Base-by-base conservation (phyloP, 768 basidiomycete species). In the Phylloporus rhodoxanthus region DNA sequence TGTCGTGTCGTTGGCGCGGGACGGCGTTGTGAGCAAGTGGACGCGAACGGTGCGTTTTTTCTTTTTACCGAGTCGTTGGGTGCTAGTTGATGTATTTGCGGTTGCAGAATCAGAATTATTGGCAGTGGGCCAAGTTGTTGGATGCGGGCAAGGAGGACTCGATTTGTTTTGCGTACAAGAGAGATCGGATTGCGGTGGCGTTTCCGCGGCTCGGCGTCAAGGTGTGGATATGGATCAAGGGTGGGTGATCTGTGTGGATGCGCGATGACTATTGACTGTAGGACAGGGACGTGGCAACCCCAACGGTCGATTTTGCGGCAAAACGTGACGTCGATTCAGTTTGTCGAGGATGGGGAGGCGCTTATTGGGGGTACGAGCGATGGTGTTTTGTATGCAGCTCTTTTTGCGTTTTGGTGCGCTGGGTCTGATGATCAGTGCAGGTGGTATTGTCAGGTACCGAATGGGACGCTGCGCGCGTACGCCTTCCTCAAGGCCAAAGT, bases 341-440 rank as follows among this genome's bases (percentile, higher is more conserved):
- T 87, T 58, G 71, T 84, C 8, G 76, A 81, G 20, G 79, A 79
- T 28, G 85, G 85, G 0, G 72, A 73, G 32, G 81, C 79, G 42
- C 67, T 87, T 39, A 67, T 87, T 20, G 84, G 85, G 1, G 85
- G 84, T 2, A 85, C 85, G 25, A 75, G 73, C 46, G 84, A 87
- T 56, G 85, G 85, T 10, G 79, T 81, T 17, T 57, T 87, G 84
- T 85, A 64, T 49, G 81, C 17, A 56, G 9, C 8, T 38, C 39
- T 38, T 14, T 21, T 47, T 25, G 25, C 8, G 25, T 9, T 28
- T 30, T 41, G 26, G 25, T 41, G 1, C 26, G 17, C 5, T 20
- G 26, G 40, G 33, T 37, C 58, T 65, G 4, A 68, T 21, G n/a
- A n/a, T 30, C 41, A 14, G 40, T 38, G 23, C 49, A 85, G 83